Evolutionary conservation across 108 stramenopile genomes (phyloP), one percentile per base, ranked within the genome.

Genomic region (Nitzschia sp.): DNA sequence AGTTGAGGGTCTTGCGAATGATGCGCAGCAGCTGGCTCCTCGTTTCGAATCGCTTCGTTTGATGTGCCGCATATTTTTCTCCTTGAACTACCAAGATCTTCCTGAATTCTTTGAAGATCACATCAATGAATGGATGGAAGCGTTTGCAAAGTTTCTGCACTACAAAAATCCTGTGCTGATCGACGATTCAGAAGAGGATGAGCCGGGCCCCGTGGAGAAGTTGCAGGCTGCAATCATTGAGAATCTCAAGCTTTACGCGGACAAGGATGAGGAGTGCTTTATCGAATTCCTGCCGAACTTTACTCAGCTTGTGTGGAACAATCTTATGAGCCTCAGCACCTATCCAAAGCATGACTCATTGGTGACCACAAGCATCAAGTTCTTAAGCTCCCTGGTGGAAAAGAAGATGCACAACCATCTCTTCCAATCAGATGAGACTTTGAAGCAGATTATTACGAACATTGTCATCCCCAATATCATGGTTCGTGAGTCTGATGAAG

Each of bases 71-170:
- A 97, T 99, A 25, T 98, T 92, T 68, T 98, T 75, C 83, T 92
- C 89, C 30, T 79, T 99, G n/a, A 98, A 97, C 76, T 98, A 87
- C 82, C 96, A 97, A 75, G 98, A 98, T 76, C 74, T 99, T 51
- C 99, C 99, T 3, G 99, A 97, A 72, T 98, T 80, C 72, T 98
- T 98, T 63, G 98, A 98, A 72, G 98, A 98, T 76, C 88, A 97
- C 76, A 95, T 99, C 89, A 70, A 59, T 23, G 76, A 84, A 61
- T 98, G 97, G 97, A 97, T 97, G 97, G 71, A 56, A 23, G 85
- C 80, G 23, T 98, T 98, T 76, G 79, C 88, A 46, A 93, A 87
- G 64, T 95, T 86, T 55, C 70, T 99, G 60, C 55, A 77, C 58
- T 98, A 96, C 71, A 69, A 82, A 59, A 96, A 95, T 83, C 87